A percentile compares a stretch with the other conserved stretches of the same genome.
phyloP scores from a whole-genome alignment of 208 protist species.

The Crithidia brevicula region DNA sequence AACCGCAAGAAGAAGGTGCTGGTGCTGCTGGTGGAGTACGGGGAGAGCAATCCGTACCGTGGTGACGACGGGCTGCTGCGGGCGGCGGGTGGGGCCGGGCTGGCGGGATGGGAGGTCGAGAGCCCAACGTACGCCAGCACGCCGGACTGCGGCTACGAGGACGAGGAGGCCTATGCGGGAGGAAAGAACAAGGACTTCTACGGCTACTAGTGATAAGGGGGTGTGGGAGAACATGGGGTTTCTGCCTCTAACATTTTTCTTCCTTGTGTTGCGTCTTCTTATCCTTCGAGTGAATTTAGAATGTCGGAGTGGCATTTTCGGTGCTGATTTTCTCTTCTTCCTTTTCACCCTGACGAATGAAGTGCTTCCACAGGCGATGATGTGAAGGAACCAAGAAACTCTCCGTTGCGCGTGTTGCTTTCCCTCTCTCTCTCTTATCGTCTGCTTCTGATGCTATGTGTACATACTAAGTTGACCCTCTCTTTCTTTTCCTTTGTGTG shows the following conservation, averaged over 20 bases:
- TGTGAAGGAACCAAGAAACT: no score
- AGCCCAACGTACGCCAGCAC: conserved; percentile 35
- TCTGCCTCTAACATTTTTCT: no score
- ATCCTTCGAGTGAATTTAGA: no score
- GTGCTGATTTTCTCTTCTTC: no score
- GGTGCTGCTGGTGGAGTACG: conserved; percentile 64
- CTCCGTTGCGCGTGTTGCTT: no score
- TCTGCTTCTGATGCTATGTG: background rate
- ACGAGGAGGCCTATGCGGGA: conserved; percentile 28
- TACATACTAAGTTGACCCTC: background rate
- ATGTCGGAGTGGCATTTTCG: no score
- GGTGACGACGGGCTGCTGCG: conserved; percentile 53
- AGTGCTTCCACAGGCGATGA: no score
- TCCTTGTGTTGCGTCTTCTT: no score
- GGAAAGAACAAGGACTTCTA: conserved; percentile 73
- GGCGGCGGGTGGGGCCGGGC: conserved; percentile 9
- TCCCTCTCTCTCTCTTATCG: no score
- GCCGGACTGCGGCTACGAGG: conserved; percentile 39
- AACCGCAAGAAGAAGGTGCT: conserved; percentile 65
- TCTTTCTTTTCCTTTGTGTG: conserved; percentile 6
- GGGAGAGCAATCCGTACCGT: conserved; percentile 68
- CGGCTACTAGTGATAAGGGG: conserved; percentile 31
- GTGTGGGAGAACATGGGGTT: no score
- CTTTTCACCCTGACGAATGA: no score
- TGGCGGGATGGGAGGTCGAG: conserved; percentile 23